Conservation (phyloP, 208 protist genomes). For the Entamoeba dispar region DNA sequence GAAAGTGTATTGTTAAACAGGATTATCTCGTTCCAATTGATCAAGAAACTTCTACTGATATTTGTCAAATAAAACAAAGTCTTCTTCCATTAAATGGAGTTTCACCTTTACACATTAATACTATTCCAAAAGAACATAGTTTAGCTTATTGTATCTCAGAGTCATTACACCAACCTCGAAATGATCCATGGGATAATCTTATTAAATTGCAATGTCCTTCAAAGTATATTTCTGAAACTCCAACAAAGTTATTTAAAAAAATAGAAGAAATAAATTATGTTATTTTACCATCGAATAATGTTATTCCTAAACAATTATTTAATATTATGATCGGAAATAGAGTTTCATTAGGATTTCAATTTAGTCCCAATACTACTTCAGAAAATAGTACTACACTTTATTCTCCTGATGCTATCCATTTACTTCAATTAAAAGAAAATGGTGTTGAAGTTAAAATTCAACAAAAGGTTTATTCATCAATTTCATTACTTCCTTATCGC, state of each 20-base stretch:
- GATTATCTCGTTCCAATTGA: not conserved
- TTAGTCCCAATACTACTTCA: not conserved
- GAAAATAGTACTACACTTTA: not conserved
- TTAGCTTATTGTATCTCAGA: not conserved
- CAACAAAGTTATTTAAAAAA: not conserved
- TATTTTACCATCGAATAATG: not conserved
- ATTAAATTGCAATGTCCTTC: not conserved
- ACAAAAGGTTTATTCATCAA: not conserved
- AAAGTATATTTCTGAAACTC: not conserved
- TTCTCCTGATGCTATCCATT: not conserved
- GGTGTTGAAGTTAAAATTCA: not conserved
- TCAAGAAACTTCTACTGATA: not conserved
- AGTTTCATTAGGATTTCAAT: not conserved
- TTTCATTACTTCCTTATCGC: not conserved
- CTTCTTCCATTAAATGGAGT: not conserved
- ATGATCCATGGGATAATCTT: not conserved
- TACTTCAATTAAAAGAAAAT: not conserved
- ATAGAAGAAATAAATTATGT: not conserved
- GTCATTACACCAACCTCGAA: not conserved
- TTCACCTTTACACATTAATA: not conserved
- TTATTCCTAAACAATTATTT: not conserved
- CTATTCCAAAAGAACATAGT: not conserved
- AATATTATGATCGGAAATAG: not conserved
- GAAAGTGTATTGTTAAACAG: not conserved
- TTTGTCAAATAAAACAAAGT: not conserved